Evolutionary conservation across 2,329 filamentous ascomycete species (phyloP).

Genomic region (Exophiala phaeomuriformis): DNA sequence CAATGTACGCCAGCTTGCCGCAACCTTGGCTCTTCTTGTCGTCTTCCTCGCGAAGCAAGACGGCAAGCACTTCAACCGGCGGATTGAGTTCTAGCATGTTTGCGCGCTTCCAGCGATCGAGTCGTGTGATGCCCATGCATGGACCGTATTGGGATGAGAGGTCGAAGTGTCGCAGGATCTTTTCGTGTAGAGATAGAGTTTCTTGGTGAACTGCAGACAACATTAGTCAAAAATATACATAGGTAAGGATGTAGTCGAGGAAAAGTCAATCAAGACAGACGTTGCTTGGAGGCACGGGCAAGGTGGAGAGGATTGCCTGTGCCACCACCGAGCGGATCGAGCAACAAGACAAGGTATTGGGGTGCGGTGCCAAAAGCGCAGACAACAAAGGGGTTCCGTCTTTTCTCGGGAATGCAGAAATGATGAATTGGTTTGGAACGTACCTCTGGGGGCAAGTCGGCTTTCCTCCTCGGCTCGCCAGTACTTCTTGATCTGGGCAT

Average conservation of each 20-base stretch:
- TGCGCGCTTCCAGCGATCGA: slow-evolving; percentile 83
- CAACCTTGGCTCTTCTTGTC: slow-evolving; percentile 17
- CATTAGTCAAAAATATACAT: not conserved
- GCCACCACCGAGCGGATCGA: too few species aligned
- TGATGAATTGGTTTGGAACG: not conserved
- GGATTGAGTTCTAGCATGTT: slow-evolving; percentile 75
- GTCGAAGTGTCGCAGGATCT: slow-evolving; percentile 85
- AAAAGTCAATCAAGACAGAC: too few species aligned
- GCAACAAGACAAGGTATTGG: not conserved
- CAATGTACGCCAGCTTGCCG: slow-evolving; percentile 24
- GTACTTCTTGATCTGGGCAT: slow-evolving; percentile 65
- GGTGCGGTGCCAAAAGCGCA: not conserved
- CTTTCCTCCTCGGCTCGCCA: slow-evolving; percentile 67
- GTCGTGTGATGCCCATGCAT: slow-evolving; percentile 73
- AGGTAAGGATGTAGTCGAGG: not conserved
- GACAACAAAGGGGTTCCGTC: not conserved
- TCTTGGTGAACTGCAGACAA: slow-evolving; percentile 61
- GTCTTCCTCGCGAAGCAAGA: slow-evolving; percentile 61
- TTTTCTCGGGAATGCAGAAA: not conserved
- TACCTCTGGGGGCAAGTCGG: slow-evolving; percentile 55
- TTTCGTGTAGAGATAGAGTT: slow-evolving; percentile 65
- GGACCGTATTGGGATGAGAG: slow-evolving; percentile 87
- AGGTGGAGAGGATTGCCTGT: too few species aligned
- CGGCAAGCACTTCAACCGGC: slow-evolving; percentile 81
- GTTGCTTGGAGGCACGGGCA: too few species aligned